Evolutionary conservation across 345 rosid genomes (phyloP).

Genomic region (Dipteronia dyeriana): DNA sequence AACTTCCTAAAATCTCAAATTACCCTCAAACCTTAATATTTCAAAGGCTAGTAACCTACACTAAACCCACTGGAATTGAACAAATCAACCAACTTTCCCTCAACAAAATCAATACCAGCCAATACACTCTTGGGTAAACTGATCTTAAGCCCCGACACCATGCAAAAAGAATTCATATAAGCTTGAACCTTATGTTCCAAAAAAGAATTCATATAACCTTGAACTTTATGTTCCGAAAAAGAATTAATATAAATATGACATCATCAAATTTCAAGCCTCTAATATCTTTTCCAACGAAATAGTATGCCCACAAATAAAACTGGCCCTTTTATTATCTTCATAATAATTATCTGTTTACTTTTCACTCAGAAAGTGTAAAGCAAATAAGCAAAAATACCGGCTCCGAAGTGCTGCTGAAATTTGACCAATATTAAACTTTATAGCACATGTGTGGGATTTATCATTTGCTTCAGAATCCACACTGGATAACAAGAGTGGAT

Average conservation of each 20-base stretch:
- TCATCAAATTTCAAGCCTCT: not conserved
- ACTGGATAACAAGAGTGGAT: constrained; percentile 48
- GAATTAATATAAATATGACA: not conserved
- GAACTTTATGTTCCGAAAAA: not conserved
- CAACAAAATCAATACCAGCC: no score
- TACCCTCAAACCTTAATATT: no score
- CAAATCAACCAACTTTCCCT: no score
- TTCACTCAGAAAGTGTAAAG: not conserved
- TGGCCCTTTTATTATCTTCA: not conserved
- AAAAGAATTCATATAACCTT: no score
- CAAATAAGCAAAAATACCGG: constrained; percentile 39
- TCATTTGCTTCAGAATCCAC: constrained; percentile 44
- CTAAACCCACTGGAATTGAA: no score
- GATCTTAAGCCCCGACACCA: no score
- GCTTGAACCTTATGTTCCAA: no score
- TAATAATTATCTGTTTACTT: not conserved
- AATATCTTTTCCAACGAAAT: not conserved
- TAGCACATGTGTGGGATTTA: constrained; percentile 51
- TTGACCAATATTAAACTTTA: constrained; percentile 51
- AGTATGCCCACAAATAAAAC: not conserved
- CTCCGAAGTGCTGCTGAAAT: constrained; percentile 55
- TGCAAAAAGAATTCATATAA: no score
- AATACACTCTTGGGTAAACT: no score
- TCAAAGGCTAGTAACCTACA: no score
- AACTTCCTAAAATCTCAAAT: no score